Conservation (phyloP, 805 yeast species). For the Candida insectorum region DNA sequence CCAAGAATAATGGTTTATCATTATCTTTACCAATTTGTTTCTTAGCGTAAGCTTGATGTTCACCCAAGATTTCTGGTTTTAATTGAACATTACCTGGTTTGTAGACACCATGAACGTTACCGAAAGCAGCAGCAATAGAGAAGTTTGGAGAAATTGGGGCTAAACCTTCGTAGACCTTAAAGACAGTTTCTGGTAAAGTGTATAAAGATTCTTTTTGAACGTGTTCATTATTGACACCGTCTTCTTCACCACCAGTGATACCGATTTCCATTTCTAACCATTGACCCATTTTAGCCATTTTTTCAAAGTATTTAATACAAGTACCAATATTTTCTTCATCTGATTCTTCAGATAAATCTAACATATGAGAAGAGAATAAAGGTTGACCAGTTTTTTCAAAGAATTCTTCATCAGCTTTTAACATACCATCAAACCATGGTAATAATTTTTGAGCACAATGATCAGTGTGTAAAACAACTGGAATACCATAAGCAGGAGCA, state of each 20-base stretch:
- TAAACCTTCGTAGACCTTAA: constrained; percentile 84
- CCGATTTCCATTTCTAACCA: constrained; percentile 99
- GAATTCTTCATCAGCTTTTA: constrained; percentile 93
- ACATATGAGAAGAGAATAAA: constrained; percentile 97
- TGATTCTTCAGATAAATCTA: constrained; percentile 93
- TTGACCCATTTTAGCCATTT: constrained; percentile 92
- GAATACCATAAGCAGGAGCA: constrained; percentile 95
- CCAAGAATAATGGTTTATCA: constrained; percentile 83
- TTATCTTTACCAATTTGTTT: constrained; percentile 52
- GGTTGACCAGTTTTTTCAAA: constrained; percentile 87
- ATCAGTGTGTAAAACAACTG: constrained; percentile 96
- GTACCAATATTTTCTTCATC: constrained; percentile 94
- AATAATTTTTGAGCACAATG: constrained; percentile 98
- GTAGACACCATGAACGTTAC: constrained; percentile 99
- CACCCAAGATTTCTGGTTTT: constrained; percentile 90
- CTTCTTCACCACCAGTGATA: constrained; percentile 99
- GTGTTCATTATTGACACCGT: constrained; percentile 98
- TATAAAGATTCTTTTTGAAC: constrained; percentile 83
- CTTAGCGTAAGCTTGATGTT: constrained; percentile 89
- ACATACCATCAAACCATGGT: constrained; percentile 99
- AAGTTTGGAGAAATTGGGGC: constrained; percentile 92
- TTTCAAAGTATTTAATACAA: constrained; percentile 91
- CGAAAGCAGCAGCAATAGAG: constrained; percentile 99
- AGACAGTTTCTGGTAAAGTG: constrained; percentile 95
- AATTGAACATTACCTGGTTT: constrained; percentile 97